Evolutionary conservation across 1,284 basidiomycete species (phyloP), one percentile per base, ranked within the genome.

Genomic region (Ceratobasidium sp.): DNA sequence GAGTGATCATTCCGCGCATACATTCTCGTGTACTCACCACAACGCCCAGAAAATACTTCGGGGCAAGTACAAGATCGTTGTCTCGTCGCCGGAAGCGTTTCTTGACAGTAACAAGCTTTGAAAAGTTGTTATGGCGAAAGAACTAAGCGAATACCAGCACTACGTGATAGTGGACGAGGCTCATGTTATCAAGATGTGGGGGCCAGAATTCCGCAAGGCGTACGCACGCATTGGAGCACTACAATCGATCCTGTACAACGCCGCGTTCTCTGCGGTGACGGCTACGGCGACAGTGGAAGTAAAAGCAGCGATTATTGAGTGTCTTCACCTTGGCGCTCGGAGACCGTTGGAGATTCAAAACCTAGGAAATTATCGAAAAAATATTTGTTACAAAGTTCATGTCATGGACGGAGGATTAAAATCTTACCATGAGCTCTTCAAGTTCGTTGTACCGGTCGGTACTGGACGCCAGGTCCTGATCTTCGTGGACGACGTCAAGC

Each of bases 1-100:
- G 3, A 20, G 66, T 68, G 12, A 10, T 2, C 17, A 33, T 23
- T 59, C 9, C 44, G 6, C 17, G 20, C 42, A 54, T 44, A n/a
- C n/a, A n/a, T n/a, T n/a, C n/a, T n/a, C n/a, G n/a, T n/a, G n/a
- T n/a, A n/a, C n/a, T n/a, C n/a, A n/a, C n/a, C n/a, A n/a, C n/a
- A n/a, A n/a, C n/a, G n/a, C n/a, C n/a, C n/a, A 71, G 69, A 26
- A 61, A 59, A 71, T 71, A 38, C 10, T 26, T 3, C 6, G 7
- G 3, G 69, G 69, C n/a, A 38, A 71, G 3, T 71, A 71, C 42
- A 12, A 71, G 40, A 40, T 71, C 15, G 56, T 71, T 23, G 40
- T 71, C 26, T 71, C 56, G 13, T 71, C 69, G 1, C 69, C 56
- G 2, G 69, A 71, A 40, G 38, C 56, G 17, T 71, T 44, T n/a